Evolutionary conservation across 2,329 filamentous ascomycete species (phyloP), one percentile per base, ranked within the genome.

Genomic region (Cordyceps farinosa): DNA sequence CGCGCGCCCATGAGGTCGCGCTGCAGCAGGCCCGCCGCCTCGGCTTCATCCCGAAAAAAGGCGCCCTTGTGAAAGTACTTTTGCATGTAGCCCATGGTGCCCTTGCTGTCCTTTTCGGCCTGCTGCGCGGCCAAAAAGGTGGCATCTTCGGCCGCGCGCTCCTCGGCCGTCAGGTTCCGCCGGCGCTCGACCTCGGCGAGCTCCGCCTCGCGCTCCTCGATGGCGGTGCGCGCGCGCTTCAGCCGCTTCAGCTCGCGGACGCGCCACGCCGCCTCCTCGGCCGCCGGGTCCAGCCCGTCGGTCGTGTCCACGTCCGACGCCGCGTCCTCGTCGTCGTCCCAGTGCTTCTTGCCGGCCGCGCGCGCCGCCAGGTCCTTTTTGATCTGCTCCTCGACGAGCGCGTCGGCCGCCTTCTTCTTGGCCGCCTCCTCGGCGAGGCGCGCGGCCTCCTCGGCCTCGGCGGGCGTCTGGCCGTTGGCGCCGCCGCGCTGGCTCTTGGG

Each of bases 31-130:
- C 91, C 91, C 66, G 90, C 87, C 17, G 86, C 87, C 69, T 88
- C 86, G 58, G 88, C 83, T 69, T 96, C 90, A 59, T 93, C 91
- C 68, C 90, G 90, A 80, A 91, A 98, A 79, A 98, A 99, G 17
- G 95, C 95, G 55, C 95, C 95, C 78, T 93, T 94, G 82, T 99
- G 95, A 76, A 91, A 93, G 79, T 98, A 99, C 73, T 93, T 92
- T 73, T 97, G 93, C 90, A 98, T 91, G 75, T 87, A 97, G 2
- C 85, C 85, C 82, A 95, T 91, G 77, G 94, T 90, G 60, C 92
- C 92, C 65, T 89, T 88, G 57, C 81, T 76, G 65, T 90, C 87
- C 70, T 91, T 90, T 66, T 96, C 92, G 66, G 90, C 90, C 69
- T 89, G 87, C 76, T 98, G 94, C 67, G 83, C 82, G 1, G 88